Conservation (phyloP, 805 yeast genomes). For the Candida ovalis region DNA sequence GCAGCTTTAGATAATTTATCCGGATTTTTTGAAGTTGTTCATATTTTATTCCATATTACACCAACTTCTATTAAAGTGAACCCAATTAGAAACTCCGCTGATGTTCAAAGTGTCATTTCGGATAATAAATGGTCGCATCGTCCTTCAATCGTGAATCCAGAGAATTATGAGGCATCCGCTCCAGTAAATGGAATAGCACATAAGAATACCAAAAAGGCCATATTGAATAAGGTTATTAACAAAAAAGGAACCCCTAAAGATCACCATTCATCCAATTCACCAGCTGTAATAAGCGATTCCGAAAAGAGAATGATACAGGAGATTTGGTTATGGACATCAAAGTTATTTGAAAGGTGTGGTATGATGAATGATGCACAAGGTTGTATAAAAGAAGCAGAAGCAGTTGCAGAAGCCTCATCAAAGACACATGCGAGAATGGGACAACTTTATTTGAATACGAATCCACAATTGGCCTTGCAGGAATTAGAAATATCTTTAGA, state of each 20-base stretch:
- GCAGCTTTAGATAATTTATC: conserved; percentile 63
- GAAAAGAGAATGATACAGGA: conserved; percentile 47
- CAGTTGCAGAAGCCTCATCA: conserved; percentile 40
- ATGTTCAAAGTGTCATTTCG: neutral
- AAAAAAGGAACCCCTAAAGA: conserved; percentile 7
- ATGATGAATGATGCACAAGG: conserved; percentile 58
- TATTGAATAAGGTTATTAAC: conserved; percentile 12
- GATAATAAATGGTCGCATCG: conserved; percentile 12
- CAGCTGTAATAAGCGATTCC: conserved; percentile 1
- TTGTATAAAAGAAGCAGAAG: conserved; percentile 70
- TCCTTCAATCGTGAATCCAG: conserved; percentile 13
- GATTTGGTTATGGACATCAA: conserved; percentile 74
- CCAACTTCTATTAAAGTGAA: conserved; percentile 1
- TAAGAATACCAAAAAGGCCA: conserved; percentile 13
- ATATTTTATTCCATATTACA: conserved; percentile 28
- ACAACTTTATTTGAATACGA: conserved; percentile 33
- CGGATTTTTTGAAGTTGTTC: conserved; percentile 58
- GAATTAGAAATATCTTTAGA: conserved; percentile 65
- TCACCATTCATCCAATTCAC: conserved; percentile 8
- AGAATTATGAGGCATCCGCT: neutral
- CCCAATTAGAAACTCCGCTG: neutral
- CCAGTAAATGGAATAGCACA: conserved; percentile 14
- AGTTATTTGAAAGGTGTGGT: conserved; percentile 56
- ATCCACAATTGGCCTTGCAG: conserved; percentile 45
- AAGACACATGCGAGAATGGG: conserved; percentile 51